These are phyloP conservation scores for Saussurea involucrata DNA, from an alignment of 129 eudicot species.

Conservation along the genomic window DNA sequence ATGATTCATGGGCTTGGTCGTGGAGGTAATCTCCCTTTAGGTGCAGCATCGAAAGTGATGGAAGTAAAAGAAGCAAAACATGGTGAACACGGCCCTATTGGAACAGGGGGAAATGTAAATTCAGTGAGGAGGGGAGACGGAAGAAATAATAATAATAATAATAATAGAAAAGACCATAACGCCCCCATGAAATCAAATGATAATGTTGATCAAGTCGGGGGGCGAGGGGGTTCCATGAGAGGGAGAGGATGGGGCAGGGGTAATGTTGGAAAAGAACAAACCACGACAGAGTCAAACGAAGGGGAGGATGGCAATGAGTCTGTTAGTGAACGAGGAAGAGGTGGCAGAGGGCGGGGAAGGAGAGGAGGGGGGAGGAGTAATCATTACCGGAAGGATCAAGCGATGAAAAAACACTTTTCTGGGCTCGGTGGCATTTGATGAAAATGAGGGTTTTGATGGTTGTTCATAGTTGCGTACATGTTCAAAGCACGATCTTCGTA, in stretches of 20 bases:
- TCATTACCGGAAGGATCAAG: constrained; percentile 59
- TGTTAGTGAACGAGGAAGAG: constrained; percentile 15
- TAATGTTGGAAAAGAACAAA: constrained; percentile 9
- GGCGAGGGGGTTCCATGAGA: constrained; percentile 12
- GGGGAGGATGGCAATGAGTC: constrained; percentile 18
- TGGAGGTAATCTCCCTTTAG: constrained; percentile 83
- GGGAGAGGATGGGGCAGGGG: constrained; percentile 40
- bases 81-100: constrained; percentile 16
- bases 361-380: constrained; percentile 52
- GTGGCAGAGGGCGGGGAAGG: constrained; percentile 26
- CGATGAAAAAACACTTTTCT: constrained; percentile 72
- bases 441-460: background rate
- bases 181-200: constrained; percentile 35
- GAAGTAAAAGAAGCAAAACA: constrained; percentile 37
- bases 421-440: constrained; percentile 40
- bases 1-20: constrained; percentile 80
- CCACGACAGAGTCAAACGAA: constrained; percentile 3
- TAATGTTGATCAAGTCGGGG: constrained; percentile 13
- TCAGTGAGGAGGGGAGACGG: constrained; percentile 45
- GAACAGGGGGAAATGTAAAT: constrained; percentile 22
- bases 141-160: constrained; percentile 8
- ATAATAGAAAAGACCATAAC: constrained; percentile 42
- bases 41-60: constrained; percentile 50
- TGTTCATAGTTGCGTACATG: background rate
- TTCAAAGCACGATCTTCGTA: background rate